Evolutionary conservation across 2,329 filamentous ascomycete genomes (phyloP).

Genomic region (Magnaporthiopsis poae): DNA sequence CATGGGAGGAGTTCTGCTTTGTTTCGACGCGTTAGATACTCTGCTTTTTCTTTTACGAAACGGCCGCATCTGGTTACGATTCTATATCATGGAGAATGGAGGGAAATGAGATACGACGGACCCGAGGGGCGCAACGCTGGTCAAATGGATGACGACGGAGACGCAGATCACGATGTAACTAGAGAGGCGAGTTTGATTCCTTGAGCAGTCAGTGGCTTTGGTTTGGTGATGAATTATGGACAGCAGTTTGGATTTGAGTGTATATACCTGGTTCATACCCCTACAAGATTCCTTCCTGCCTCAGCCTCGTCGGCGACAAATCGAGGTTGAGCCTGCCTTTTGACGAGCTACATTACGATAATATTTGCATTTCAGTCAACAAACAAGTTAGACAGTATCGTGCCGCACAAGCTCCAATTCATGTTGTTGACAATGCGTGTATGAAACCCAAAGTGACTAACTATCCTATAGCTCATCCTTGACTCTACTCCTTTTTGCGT

Average conservation of each 20-base stretch:
- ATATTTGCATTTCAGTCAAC: neutral
- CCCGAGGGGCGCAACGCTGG: neutral
- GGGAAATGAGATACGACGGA: neutral
- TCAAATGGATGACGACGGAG: neutral
- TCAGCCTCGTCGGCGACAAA: neutral
- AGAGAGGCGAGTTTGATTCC: neutral
- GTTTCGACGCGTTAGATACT: neutral
- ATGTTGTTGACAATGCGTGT: neutral
- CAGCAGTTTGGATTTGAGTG: neutral
- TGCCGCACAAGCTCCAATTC: neutral
- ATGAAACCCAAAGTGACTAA: neutral
- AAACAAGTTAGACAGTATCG: neutral
- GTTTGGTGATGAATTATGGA: neutral
- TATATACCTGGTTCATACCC: neutral
- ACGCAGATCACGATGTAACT: neutral
- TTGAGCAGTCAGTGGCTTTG: neutral
- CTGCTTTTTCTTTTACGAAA: neutral
- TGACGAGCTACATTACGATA: neutral
- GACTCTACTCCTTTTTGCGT: slow-evolving; percentile 5
- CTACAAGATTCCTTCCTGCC: neutral
- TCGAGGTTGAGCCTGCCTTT: neutral
- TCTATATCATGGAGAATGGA: neutral
- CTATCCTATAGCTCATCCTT: slow-evolving; percentile 22
- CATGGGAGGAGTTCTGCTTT: neutral
- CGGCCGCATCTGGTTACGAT: neutral